phyloP scores from a whole-genome alignment of 495 filamentous ascomycete species.

The Penicillium angulare region DNA sequence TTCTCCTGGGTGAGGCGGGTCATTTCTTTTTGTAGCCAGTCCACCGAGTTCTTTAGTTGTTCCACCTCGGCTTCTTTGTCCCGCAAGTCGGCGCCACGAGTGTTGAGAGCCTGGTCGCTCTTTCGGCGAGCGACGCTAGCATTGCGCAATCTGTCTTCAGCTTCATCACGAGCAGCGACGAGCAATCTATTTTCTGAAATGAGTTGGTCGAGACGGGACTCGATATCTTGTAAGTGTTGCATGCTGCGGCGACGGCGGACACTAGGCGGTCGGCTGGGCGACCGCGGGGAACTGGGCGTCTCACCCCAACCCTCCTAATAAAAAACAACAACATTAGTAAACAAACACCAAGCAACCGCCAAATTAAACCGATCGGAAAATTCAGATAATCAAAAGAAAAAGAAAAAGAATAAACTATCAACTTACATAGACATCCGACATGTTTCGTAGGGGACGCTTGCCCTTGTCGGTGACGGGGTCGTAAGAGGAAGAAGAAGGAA shows the following conservation, averaged over 20 bases:
- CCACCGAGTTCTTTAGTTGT: conserved; percentile 70
- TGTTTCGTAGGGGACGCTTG: conserved; percentile 76
- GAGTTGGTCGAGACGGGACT: conserved; percentile 72
- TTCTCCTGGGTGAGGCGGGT: conserved; percentile 70
- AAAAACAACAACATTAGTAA: conserved; percentile 21
- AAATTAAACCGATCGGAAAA: conserved; percentile 13
- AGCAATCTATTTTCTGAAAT: conserved; percentile 77
- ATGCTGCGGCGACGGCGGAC: conserved; percentile 94
- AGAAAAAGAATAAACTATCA: conserved; percentile 13
- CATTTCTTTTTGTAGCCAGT: conserved; percentile 77
- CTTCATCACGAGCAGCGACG: conserved; percentile 65
- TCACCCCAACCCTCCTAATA: conserved; percentile 97
- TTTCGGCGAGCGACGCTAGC: conserved; percentile 51
- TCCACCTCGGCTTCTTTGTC: conserved; percentile 76
- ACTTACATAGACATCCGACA: conserved; percentile 95
- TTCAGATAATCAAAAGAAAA: conserved; percentile 13
- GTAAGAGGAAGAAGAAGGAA: conserved; percentile 61
- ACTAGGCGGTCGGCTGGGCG: conserved; percentile 93
- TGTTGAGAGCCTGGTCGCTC: conserved; percentile 55
- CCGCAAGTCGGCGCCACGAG: conserved; percentile 53
- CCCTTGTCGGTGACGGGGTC: conserved; percentile 82
- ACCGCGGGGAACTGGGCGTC: conserved; percentile 84
- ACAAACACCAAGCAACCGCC: conserved; percentile 23
- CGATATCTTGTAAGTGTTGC: conserved; percentile 83
- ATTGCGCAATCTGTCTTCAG: conserved; percentile 62